Conservation (phyloP, 2,329 filamentous ascomycete species). For the Penicillium sp. region DNA sequence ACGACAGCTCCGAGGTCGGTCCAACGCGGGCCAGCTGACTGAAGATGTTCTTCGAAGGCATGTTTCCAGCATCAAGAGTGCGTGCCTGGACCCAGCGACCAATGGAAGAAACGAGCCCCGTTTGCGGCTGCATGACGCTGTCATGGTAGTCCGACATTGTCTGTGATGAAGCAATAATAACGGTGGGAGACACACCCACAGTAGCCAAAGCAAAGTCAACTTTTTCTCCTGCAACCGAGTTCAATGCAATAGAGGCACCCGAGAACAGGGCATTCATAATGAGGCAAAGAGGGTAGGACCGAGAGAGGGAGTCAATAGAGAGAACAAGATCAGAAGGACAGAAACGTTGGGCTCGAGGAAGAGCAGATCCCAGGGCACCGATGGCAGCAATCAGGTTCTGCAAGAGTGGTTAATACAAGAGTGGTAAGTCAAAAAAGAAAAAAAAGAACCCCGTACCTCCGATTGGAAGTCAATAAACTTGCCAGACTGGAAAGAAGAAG, state of each 20-base stretch:
- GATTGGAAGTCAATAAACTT: conserved; percentile 83
- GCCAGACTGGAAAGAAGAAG: conserved; percentile 47
- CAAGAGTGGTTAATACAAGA: neutral
- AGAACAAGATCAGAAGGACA: conserved; percentile 77
- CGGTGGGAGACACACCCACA: conserved; percentile 73
- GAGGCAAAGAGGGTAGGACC: conserved; percentile 75
- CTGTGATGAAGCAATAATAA: conserved; percentile 75
- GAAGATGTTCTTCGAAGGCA: conserved; percentile 67
- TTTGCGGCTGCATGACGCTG: conserved; percentile 60
- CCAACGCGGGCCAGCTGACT: conserved; percentile 45
- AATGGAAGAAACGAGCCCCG: conserved; percentile 63
- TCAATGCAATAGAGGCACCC: conserved; percentile 83
- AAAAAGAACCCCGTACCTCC: conserved; percentile 49
- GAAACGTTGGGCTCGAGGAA: conserved; percentile 75
- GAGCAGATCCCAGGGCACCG: conserved; percentile 71
- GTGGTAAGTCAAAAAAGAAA: neutral
- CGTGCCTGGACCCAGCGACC: conserved; percentile 72
- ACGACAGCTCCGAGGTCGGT: conserved; percentile 41
- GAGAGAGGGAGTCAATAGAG: conserved; percentile 76
- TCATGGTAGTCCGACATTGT: conserved; percentile 69
- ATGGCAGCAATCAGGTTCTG: conserved; percentile 86
- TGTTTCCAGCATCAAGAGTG: conserved; percentile 69
- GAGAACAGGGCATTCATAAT: conserved; percentile 81
- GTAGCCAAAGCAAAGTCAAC: conserved; percentile 73
- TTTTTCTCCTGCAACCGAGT: conserved; percentile 75